Base-by-base conservation (phyloP, 1,284 basidiomycete genomes). In the Microbotryum lychnidis-dioicae region DNA sequence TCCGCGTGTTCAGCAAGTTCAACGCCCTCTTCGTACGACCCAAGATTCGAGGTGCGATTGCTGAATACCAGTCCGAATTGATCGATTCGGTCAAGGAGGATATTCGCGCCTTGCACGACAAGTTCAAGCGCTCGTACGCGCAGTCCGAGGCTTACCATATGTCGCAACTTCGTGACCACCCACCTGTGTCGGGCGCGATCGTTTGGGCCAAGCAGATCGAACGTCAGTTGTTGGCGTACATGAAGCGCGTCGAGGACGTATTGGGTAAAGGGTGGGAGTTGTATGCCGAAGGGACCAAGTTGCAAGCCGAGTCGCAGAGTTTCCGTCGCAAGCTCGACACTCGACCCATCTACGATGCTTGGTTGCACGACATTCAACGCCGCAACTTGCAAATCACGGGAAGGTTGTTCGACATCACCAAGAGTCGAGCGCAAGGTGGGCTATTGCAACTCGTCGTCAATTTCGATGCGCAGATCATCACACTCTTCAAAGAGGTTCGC, bases 211-310 rank as follows among this genome's bases (percentile, higher is more conserved):
- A 88, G 10, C 94, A 98, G 78, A 98, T 99, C 69, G 94, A 97
- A 73, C 85, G 92, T 8, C 96, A 99, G 75, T 83, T 99, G 16
- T 81, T 89, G 68, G 87, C 90, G 3, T 97, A 97, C 79, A 97
- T 98, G 92, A 96, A 93, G 76, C 89, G 93, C n/a, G 94, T 98
- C 57, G 93, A 97, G 74, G 94, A 97, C 74, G 96, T 98, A 3
- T 85, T 99, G 14, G 96, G 94, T 10, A 92, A 91, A 75, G 93
- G 91, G 8, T 98, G 94, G 94, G 93, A 97, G 75, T 84, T 92
- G 65, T 98, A 98, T 70, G 91, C 94, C n/a, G 94, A 99, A 71
- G 96, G 96, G 7, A 91, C 97, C 76, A 92, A 93, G 73, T 86
- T 99, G 0, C 90, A 96, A 72, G 86, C 86, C 48, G 94, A 98